These are phyloP conservation scores for Colletotrichum chrysophilum DNA, from an alignment of 2,329 filamentous ascomycete genomes.

Conservation along the genomic window DNA sequence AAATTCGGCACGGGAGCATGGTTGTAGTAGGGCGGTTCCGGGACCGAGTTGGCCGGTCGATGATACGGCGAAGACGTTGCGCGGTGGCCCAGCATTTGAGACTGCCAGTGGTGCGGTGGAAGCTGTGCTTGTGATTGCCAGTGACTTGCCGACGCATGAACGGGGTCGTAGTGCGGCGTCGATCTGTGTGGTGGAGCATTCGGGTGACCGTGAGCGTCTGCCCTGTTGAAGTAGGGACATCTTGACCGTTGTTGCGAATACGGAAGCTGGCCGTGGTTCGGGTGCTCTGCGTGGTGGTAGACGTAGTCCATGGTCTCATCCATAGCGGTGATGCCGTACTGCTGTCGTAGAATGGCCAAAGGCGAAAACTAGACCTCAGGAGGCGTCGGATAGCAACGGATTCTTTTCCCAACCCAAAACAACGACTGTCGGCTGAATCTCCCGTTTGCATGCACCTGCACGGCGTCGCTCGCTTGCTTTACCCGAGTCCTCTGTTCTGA, in stretches of 20 bases:
- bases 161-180: conserved; percentile 29
- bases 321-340: neutral
- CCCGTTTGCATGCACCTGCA: neutral
- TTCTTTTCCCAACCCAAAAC: neutral
- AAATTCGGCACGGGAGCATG: neutral
- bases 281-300: conserved; percentile 9
- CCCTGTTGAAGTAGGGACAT: conserved; percentile 7
- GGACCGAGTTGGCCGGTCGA: neutral
- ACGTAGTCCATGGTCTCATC: conserved; percentile 19
- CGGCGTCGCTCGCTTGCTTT: conserved; percentile 5
- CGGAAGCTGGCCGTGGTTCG: conserved; percentile 2
- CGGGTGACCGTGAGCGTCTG: neutral
- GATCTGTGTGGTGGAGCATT: neutral
- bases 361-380: neutral
- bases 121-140: conserved; percentile 24
- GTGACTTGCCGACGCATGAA: conserved; percentile 28
- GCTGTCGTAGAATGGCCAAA: neutral
- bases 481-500: neutral
- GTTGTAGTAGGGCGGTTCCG: conserved; percentile 1
- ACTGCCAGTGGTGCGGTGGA: conserved; percentile 7
- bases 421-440: neutral
- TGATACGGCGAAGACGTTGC: neutral
- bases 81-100: neutral
- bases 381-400: neutral
- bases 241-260: neutral